These are phyloP conservation scores for Ogataea philodendri DNA, from an alignment of 805 yeast genomes.

Conservation along the genomic window DNA sequence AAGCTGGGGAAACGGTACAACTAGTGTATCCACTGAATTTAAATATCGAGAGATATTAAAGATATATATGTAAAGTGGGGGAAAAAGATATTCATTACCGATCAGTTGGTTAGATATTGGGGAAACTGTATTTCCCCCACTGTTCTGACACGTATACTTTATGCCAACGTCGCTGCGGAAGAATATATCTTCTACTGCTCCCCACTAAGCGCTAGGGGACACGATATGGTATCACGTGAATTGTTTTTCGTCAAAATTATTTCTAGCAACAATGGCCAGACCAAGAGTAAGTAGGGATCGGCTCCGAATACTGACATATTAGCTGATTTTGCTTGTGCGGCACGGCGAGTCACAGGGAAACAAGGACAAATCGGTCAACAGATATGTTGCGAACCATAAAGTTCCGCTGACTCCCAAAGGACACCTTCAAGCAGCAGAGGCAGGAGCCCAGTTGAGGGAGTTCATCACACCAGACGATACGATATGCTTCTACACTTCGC, in stretches of 20 bases:
- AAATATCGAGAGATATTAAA: conserved; percentile 1
- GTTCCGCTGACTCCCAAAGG: conserved; percentile 74
- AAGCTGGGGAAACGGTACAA: conserved; percentile 42
- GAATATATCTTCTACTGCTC: no score
- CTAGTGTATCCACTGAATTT: conserved; percentile 1
- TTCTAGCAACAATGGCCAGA: conserved; percentile 34
- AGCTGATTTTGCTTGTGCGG: conserved; percentile 71
- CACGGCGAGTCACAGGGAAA: conserved; percentile 95
- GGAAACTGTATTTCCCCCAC: background rate
- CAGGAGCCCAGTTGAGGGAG: conserved; percentile 49
- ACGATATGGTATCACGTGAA: background rate
- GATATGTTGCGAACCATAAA: conserved; percentile 74
- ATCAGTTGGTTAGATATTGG: no score
- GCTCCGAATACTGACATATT: conserved; percentile 19
- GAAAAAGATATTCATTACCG: background rate
- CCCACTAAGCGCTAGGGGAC: no score
- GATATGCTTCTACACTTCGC: conserved; percentile 81
- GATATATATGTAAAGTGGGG: background rate
- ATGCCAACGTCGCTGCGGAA: no score
- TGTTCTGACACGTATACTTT: no score
- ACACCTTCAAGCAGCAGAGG: conserved; percentile 56
- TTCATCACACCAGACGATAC: conserved; percentile 43
- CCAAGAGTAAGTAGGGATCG: conserved; percentile 39
- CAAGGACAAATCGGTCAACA: conserved; percentile 77
- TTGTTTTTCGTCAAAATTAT: conserved; percentile 1